Evolutionary conservation across 1,284 basidiomycete species (phyloP).

Genomic region (Athelia sp.): DNA sequence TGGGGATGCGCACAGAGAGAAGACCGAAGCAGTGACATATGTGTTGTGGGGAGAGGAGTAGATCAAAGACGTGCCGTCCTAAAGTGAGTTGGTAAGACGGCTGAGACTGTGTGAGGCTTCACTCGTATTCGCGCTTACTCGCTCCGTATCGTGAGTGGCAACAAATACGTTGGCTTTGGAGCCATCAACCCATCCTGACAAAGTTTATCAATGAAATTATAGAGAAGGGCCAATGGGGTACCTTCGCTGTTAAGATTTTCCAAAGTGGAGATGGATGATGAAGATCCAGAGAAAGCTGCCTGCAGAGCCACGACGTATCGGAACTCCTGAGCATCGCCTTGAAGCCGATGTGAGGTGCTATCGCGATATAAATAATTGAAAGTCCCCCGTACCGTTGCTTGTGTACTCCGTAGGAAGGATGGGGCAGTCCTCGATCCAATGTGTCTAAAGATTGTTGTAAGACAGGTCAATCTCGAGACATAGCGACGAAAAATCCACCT

Average conservation of each 20-base stretch:
- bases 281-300: conserved; percentile 16
- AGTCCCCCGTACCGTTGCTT: conserved; percentile 13
- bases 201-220: not conserved
- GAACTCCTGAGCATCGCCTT: conserved; percentile 28
- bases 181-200: conserved; percentile 22
- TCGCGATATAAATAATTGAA: too few species aligned
- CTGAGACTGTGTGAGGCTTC: not conserved
- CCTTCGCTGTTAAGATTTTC: conserved; percentile 19
- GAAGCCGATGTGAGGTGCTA: not conserved
- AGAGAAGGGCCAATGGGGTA: conserved; percentile 4
- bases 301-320: conserved; percentile 23
- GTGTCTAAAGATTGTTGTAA: too few species aligned
- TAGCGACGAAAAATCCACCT: conserved; percentile 20
- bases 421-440: too few species aligned
- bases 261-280: conserved; percentile 17
- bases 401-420: conserved; percentile 20
- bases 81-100: conserved; percentile 2
- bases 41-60: conserved; percentile 27
- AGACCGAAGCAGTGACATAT: conserved; percentile 30
- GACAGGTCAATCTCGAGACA: too few species aligned
- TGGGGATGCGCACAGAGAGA: conserved; percentile 17
- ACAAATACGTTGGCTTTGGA: conserved; percentile 31
- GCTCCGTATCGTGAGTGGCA: conserved; percentile 33
- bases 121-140: conserved; percentile 10
- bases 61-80: conserved; percentile 25